Evolutionary conservation across 176 grass and related monocot genomes (phyloP), one percentile per base, ranked within the genome.

Genomic region (Bolboschoenus planiculmis): DNA sequence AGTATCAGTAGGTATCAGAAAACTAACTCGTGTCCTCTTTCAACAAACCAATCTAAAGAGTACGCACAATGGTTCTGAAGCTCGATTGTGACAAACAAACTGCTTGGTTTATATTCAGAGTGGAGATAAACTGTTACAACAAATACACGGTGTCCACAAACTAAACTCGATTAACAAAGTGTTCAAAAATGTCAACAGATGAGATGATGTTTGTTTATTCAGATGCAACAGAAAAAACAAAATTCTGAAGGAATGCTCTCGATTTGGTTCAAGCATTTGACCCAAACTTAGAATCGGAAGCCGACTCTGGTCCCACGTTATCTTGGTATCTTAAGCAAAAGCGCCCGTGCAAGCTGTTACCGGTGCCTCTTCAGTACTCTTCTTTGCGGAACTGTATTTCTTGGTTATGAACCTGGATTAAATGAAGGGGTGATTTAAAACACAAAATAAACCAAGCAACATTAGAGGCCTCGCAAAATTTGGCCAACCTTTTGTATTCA

Each of bases 381-480:
- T 91, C 87, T 88, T 93, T 46, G 85, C 65, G 26, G 90, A 85
- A 59, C 92, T 93, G 79, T 91, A 95, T 79, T 98, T 98, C 87
- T 93, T 95, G 74, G 92, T 95, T 71, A 93, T 84, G 29, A 98
- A 95, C 87, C 92, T 98, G 83, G 20, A 75, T 91, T 44, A 71
- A 80, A 62, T 82, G 31, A 56, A 83, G 26, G 42, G 5, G 55
- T 83, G 46, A 86, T 51, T 55, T 88, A 62, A 14, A 34, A 66
- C 27, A 39, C 76, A 82, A 73, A 62, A 33, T 31, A 34, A 73
- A 34, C 61, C 13, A n/a, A n/a, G n/a, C 56, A 66, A 60, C 18
- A 79, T 9, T 48, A 37, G 24, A 58, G 21, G 23, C 11, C 7
- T 54, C 66, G 23, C 74, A 20, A 90, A 79, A 46, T 47, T 35